phyloP scores from a whole-genome alignment of 192 early-diverging fungal species.

The Entrophospora sp. region DNA sequence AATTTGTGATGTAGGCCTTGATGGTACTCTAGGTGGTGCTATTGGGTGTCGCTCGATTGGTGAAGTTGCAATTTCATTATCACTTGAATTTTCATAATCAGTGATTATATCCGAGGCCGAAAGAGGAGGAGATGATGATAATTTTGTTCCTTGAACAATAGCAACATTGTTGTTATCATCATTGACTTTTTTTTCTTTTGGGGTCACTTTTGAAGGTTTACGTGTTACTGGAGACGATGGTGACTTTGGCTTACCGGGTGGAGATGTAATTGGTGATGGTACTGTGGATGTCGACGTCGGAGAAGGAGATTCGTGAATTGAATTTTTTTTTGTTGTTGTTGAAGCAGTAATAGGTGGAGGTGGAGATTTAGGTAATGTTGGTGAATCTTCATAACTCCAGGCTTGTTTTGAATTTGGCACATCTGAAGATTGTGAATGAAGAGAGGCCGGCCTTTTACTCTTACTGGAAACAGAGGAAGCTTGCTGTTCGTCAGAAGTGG shows the following conservation, averaged over 20 bases:
- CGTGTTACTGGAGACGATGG: too few species aligned
- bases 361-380: not conserved
- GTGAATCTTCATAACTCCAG: not conserved
- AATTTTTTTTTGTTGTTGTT: not conserved
- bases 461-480: too few species aligned
- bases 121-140: too few species aligned
- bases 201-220: too few species aligned
- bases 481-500: too few species aligned
- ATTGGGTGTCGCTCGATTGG: not conserved
- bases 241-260: too few species aligned
- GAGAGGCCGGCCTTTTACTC: too few species aligned
- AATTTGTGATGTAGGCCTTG: not conserved
- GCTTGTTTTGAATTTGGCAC: not conserved
- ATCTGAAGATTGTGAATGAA: not conserved
- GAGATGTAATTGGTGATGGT: too few species aligned
- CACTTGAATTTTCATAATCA: conserved; percentile 3
- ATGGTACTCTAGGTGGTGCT: not conserved
- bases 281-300: not conserved
- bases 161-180: too few species aligned
- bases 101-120: too few species aligned
- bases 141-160: too few species aligned
- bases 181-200: too few species aligned
- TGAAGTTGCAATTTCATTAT: not conserved
- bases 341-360: not conserved
- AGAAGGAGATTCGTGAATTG: not conserved